Conservation (phyloP, 2,329 filamentous ascomycete genomes). For the Xylariaceae sp. region DNA sequence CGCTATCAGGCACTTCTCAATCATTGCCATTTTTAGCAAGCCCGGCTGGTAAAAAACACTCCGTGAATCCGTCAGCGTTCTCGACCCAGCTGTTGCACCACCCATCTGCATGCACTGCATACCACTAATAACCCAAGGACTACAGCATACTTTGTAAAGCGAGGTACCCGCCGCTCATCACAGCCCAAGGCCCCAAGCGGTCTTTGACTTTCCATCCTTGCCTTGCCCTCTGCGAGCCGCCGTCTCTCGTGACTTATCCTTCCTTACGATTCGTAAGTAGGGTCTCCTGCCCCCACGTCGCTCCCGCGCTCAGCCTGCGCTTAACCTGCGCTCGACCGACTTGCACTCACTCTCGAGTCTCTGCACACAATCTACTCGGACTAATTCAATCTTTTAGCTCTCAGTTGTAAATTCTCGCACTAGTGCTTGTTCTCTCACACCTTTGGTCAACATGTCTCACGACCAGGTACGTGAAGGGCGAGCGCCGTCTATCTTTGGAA, state of each 20-base stretch:
- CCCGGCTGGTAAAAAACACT: constrained; percentile 13
- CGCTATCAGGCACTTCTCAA: constrained; percentile 14
- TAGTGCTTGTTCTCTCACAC: constrained; percentile 7
- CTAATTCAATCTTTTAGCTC: constrained; percentile 2
- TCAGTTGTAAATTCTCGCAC: constrained; percentile 2
- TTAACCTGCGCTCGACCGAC: no score
- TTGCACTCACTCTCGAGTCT: not conserved
- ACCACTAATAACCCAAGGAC: no score
- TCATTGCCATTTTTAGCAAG: constrained; percentile 15
- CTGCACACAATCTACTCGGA: not conserved
- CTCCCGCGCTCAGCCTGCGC: no score
- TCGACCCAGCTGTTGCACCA: constrained; percentile 13
- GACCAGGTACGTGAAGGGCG: constrained; percentile 24
- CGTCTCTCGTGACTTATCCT: constrained; percentile 5
- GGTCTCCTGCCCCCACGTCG: constrained; percentile 2
- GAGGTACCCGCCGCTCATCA: no score
- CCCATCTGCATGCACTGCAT: no score
- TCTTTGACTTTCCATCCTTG: no score
- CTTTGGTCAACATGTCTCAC: constrained; percentile 21
- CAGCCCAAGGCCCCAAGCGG: no score
- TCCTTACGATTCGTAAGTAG: constrained; percentile 4
- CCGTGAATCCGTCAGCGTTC: constrained; percentile 11
- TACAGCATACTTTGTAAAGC: no score
- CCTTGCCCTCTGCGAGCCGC: no score
- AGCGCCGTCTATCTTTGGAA: constrained; percentile 1